Evolutionary conservation across 163 green algal genomes (phyloP).

Genomic region (Smithsoniella earleae): DNA sequence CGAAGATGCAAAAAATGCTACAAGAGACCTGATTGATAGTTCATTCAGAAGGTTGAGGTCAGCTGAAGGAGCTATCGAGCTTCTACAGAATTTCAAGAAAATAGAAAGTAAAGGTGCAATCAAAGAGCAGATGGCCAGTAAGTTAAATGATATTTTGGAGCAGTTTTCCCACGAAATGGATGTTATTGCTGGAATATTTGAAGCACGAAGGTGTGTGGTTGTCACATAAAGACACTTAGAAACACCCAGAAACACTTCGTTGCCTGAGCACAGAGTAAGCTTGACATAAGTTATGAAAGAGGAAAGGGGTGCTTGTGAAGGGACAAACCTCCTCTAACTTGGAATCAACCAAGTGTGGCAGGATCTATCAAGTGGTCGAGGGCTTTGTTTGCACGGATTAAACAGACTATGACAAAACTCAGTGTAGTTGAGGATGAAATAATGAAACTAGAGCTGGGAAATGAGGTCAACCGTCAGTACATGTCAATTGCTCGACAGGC

Average conservation of each 20-base stretch:
- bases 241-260: no score
- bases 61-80: conserved; percentile 75
- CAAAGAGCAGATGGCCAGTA: conserved; percentile 68
- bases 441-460: conserved; percentile 38
- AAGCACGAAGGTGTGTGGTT: conserved; percentile 38
- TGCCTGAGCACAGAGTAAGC: no score
- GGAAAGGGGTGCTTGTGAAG: no score
- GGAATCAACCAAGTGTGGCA: conserved; percentile 67
- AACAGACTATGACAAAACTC: conserved; percentile 75
- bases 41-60: conserved; percentile 80
- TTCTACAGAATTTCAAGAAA: conserved; percentile 78
- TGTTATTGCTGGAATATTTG: conserved; percentile 57
- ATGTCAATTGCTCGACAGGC: conserved; percentile 48
- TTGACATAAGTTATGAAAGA: no score
- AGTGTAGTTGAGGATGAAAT: conserved; percentile 50
- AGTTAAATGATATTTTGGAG: conserved; percentile 78
- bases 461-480: conserved; percentile 44
- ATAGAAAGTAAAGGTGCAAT: conserved; percentile 65
- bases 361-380: conserved; percentile 78
- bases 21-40: conserved; percentile 70
- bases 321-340: conserved; percentile 55
- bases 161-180: conserved; percentile 78
- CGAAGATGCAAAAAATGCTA: conserved; percentile 34
- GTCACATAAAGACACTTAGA: no score
- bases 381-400: conserved; percentile 65